These are phyloP conservation scores for Fusarium avenaceum DNA, from an alignment of 2,329 filamentous ascomycete genomes.

Conservation along the genomic window DNA sequence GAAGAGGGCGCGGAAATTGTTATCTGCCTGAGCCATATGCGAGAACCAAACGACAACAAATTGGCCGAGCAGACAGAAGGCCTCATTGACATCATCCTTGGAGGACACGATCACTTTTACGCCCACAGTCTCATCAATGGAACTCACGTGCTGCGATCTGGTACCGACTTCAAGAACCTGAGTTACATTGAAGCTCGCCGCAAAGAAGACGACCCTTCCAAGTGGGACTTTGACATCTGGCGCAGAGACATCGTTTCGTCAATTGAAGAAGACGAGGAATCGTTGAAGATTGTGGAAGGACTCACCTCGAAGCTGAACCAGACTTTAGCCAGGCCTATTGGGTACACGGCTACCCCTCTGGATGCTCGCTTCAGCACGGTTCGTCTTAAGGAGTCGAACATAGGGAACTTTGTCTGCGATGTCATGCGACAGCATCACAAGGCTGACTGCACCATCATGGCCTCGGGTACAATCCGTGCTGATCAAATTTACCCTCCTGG, in stretches of 20 bases:
- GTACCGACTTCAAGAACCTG: constrained; percentile 92
- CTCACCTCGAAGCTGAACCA: constrained; percentile 80
- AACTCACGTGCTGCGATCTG: constrained; percentile 86
- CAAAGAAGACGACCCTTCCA: constrained; percentile 58
- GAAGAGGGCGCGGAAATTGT: constrained; percentile 85
- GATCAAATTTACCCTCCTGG: constrained; percentile 91
- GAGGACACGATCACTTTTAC: constrained; percentile 93
- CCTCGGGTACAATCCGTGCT: constrained; percentile 85
- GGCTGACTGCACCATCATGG: constrained; percentile 87
- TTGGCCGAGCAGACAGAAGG: constrained; percentile 80
- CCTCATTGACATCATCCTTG: constrained; percentile 85
- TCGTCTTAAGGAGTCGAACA: constrained; percentile 80
- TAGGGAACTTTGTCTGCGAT: constrained; percentile 92
- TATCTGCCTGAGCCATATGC: constrained; percentile 85
- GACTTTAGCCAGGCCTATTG: constrained; percentile 84
- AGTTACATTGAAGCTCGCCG: constrained; percentile 86
- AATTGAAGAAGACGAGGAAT: constrained; percentile 73
- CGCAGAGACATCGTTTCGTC: constrained; percentile 79
- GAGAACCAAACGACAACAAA: constrained; percentile 91
- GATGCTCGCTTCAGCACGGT: constrained; percentile 91
- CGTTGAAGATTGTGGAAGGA: constrained; percentile 73
- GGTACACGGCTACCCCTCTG: constrained; percentile 84
- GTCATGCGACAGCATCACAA: constrained; percentile 87
- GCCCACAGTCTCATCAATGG: constrained; percentile 81
- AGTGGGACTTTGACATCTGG: constrained; percentile 84